Base-by-base conservation (phyloP, 495 filamentous ascomycete species). In the Lindgomyces ingoldianus region DNA sequence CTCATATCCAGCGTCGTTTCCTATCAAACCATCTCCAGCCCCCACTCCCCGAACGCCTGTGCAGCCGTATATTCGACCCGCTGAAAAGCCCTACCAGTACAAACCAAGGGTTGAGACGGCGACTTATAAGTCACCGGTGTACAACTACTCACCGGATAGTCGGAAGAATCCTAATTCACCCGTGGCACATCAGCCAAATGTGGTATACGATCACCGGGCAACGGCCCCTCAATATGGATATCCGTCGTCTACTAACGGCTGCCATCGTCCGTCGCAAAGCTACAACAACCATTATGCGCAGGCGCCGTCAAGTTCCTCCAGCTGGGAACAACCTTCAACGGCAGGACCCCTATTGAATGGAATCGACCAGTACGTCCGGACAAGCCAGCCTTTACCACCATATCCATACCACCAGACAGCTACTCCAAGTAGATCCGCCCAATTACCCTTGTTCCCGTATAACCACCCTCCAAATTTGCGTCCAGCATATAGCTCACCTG, bases 1-100 rank as follows among this genome's bases (percentile, higher is more conserved):
- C 14, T 64, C 69, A n/a, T 68, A 39, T 26, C 69, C 69, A 19
- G 62, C 61, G 24, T 60, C 69, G 14, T 72, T 69, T 52, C 65
- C 65, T 8, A 59, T 64, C 51, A 61, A 70, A 27, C 55, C 49
- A 19, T 44, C 46, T 26, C 58, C 60, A 58, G 24, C 50, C 11
- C 60, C 60, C 29, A 67, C 57, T 22, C 60, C 49, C 55, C 62
- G 44, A 33, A 46, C 48, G 30, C 67, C 44, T 6, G 42, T 54
- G 10, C 62, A 58, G 19, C 16, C 44, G 33, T 46, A 49, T 36
- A 57, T 65, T 57, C 68, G 49, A 25, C 49, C 55, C 3, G 51
- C 58, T 24, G 64, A 67, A 8, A 73, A 58, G 59, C 73, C 74
- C 1, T 77, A 77, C 56, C 50, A 51, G 47, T 77, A 77, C 65